Conservation (phyloP, 1,284 basidiomycete species). For the Cryptococcus wingfieldii region DNA sequence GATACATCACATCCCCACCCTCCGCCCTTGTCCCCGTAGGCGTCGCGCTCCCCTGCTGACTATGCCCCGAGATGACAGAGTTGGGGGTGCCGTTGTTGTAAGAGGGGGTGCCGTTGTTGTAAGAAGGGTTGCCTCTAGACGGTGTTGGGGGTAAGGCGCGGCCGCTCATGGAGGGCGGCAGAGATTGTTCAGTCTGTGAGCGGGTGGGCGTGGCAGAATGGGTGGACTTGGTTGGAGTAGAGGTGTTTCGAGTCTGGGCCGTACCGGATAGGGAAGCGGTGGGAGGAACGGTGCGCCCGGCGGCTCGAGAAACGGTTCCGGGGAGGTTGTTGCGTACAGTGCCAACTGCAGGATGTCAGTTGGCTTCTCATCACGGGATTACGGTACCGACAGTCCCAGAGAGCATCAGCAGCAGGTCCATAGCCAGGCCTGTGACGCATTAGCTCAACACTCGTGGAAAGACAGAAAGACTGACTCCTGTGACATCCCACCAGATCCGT, state of each 20-base stretch:
- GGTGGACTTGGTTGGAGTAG: neutral
- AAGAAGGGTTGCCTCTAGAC: neutral
- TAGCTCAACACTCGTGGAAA: neutral
- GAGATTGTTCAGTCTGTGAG: slow-evolving; percentile 1
- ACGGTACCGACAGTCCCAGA: slow-evolving; percentile 77
- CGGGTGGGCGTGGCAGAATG: slow-evolving; percentile 2
- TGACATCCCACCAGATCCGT: slow-evolving; percentile 42
- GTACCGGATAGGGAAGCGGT: neutral
- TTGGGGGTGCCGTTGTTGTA: neutral
- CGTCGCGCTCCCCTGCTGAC: neutral
- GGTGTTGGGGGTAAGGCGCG: slow-evolving; percentile 10
- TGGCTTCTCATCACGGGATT: neutral
- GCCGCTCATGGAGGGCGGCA: slow-evolving; percentile 15
- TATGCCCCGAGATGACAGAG: neutral
- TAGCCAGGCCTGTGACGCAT: slow-evolving; percentile 17
- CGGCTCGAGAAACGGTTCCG: slow-evolving; percentile 29
- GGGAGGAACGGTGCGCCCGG: slow-evolving; percentile 10
- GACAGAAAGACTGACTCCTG: slow-evolving; percentile 12
- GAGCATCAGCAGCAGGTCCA: slow-evolving; percentile 69
- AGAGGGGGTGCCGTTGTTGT: neutral
- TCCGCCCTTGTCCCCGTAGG: slow-evolving; percentile 4
- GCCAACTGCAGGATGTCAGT: slow-evolving; percentile 30
- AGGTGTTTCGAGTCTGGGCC: neutral
- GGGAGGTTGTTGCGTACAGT: slow-evolving; percentile 42
- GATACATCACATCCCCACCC: slow-evolving; percentile 4